These are phyloP conservation scores for Chalciporus chontae DNA, from an alignment of 768 basidiomycete genomes.

Conservation along the genomic window DNA sequence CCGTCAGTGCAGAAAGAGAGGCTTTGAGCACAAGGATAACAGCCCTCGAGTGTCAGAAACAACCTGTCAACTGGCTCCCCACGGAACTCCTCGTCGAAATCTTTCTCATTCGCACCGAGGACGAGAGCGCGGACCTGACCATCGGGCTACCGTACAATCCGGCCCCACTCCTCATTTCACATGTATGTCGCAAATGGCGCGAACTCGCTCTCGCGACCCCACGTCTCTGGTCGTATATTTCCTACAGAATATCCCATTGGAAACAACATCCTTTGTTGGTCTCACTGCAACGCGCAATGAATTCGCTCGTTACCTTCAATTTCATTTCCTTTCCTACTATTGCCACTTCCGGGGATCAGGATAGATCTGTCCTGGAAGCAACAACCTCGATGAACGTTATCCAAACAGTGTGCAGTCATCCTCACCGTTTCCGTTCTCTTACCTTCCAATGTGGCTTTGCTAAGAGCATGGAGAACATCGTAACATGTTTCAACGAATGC, in stretches of 20 bases:
- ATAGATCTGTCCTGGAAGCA: constrained; percentile 17
- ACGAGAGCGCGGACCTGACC: constrained; percentile 22
- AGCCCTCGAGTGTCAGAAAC: constrained; percentile 38
- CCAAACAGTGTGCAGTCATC: constrained; percentile 16
- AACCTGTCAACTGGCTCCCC: constrained; percentile 51
- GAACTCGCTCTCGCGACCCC: constrained; percentile 40
- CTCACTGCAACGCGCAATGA: constrained; percentile 37
- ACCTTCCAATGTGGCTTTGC: constrained; percentile 31
- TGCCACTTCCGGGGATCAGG: constrained; percentile 4
- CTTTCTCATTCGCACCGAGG: constrained; percentile 33
- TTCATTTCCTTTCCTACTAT: constrained; percentile 26
- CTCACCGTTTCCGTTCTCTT: constrained; percentile 31
- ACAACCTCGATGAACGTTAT: constrained; percentile 26
- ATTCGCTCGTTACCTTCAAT: constrained; percentile 33
- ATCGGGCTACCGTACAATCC: constrained; percentile 28
- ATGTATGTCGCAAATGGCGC: constrained; percentile 52
- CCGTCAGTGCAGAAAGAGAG: constrained; percentile 33
- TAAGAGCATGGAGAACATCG: constrained; percentile 27
- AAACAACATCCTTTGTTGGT: constrained; percentile 18
- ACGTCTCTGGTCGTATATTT: constrained; percentile 43
- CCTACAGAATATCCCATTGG: constrained; percentile 26
- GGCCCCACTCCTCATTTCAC: constrained; percentile 41
- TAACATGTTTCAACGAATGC: constrained; percentile 18
- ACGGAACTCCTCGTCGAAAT: constrained; percentile 44
- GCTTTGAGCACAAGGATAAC: constrained; percentile 27